Evolutionary conservation across 495 filamentous ascomycete species (phyloP).

Genomic region (Lepidopterella palustris): DNA sequence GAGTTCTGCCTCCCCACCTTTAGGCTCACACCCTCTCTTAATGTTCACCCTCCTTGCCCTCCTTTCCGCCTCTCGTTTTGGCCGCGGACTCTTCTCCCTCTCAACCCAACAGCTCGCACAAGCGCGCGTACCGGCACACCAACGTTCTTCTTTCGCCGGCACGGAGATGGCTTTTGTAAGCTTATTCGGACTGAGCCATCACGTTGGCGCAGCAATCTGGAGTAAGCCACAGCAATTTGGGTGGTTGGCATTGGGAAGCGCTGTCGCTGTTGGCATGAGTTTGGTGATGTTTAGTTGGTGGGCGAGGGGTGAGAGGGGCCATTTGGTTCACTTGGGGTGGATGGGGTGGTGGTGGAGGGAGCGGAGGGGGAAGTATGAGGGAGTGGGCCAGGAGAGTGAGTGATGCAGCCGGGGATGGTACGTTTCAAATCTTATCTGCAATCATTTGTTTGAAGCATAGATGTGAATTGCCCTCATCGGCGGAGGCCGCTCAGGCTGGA

Average conservation of each 20-base stretch:
- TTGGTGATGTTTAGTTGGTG: constrained; percentile 39
- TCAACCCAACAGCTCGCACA: constrained; percentile 44
- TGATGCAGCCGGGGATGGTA: too few species aligned
- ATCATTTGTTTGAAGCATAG: too few species aligned
- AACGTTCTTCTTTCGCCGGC: constrained; percentile 42
- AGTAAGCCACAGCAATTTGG: constrained; percentile 39
- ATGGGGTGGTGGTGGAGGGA: too few species aligned
- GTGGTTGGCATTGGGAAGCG: constrained; percentile 38
- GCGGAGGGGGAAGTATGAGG: too few species aligned
- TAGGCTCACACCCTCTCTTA: background rate
- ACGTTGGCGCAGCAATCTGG: constrained; percentile 35
- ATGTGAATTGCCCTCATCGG: too few species aligned
- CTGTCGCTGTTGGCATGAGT: constrained; percentile 31
- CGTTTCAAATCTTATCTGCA: too few species aligned
- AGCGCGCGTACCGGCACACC: constrained; percentile 32
- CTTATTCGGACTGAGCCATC: constrained; percentile 39
- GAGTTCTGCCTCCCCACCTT: background rate
- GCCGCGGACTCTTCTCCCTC: constrained; percentile 43
- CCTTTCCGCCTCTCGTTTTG: constrained; percentile 42
- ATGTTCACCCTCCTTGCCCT: constrained; percentile 38
- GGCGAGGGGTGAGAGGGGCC: constrained; percentile 33
- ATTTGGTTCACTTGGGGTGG: background rate
- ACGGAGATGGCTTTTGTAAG: constrained; percentile 40
- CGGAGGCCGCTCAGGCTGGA: too few species aligned
- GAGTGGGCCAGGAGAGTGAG: too few species aligned